Base-by-base conservation (phyloP, 2,329 filamentous ascomycete genomes). In the Ophiostoma himal-ulmi region DNA sequence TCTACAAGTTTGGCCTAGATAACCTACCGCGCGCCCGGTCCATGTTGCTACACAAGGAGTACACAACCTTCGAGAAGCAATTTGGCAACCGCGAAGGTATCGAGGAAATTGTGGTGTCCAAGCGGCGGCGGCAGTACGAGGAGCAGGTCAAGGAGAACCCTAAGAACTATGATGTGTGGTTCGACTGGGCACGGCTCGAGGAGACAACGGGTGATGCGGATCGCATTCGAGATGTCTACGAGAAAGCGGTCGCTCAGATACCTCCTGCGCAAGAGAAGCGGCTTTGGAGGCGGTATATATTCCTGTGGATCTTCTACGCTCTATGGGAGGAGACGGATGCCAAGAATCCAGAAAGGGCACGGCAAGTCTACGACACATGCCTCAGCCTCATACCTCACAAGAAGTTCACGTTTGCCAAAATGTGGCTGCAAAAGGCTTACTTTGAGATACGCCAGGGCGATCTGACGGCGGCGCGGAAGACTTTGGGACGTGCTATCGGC, bases 1-100 rank as follows among this genome's bases (percentile, higher is more conserved):
- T 99, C 75, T 99, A 96, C 85, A 97, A 97, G 78, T 97, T 96
- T 77, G 94, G 94, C 34, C 83, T 99, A 7, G 95, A 99, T 79
- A 91, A 94, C 69, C 86, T 99, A 73, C 91, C 95, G 13, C 88
- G 95, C 30, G 96, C 93, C 14, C 93, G 91, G 78, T 95, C 94
- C 0, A 89, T 90, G 79, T 83, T 85, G 17, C 84, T 99, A 10
- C 94, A 99, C 82, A 96, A 96, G 78, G 89, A 93, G 17, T 99
- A 98, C 78, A 98, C 94, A 0, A 94, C 92, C 0, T 99, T 99
- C 75, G 95, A 99, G 81, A 99, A 99, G 82, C 95, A 99, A 76
- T 99, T 93, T 77, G 95, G 95, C 73, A 94, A 98, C 78, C 86
- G 87, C 70, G 93, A 97, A 76, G 95, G 95, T 5, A 92, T 99